Conservation (phyloP, 129 eudicot species). For the Heracleum sosnowskyi region DNA sequence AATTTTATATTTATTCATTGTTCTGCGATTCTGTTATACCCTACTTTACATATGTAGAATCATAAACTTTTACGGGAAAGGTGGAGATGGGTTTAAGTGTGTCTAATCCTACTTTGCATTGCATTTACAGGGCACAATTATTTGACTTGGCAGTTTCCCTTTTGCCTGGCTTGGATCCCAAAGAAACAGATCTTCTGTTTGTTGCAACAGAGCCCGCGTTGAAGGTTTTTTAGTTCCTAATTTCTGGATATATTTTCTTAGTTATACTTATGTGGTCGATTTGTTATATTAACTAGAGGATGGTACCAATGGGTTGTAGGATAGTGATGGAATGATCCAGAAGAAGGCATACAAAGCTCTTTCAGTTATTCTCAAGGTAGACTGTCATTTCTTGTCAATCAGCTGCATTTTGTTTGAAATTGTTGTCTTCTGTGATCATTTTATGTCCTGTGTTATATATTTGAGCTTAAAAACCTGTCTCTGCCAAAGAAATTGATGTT, state of each 20-base stretch:
- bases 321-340: constrained; percentile 64
- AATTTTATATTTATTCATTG: not conserved
- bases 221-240: constrained; percentile 37
- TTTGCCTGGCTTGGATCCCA: constrained; percentile 69
- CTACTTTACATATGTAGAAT: not conserved
- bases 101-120: constrained; percentile 6
- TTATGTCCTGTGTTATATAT: not conserved
- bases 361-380: constrained; percentile 68
- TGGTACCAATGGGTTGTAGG: constrained; percentile 39
- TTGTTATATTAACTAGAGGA: constrained; percentile 5
- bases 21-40: not conserved
- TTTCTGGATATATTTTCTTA: not conserved
- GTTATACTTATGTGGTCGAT: not conserved
- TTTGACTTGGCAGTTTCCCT: constrained; percentile 80
- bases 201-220: constrained; percentile 57
- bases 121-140: constrained; percentile 50
- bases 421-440: not conserved
- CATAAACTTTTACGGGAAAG: not conserved
- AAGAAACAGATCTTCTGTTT: constrained; percentile 66
- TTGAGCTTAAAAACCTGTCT: not conserved
- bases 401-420: not conserved
- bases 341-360: constrained; percentile 93
- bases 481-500: not conserved
- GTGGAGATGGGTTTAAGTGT: not conserved
- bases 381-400: not conserved